phyloP scores from a whole-genome alignment of 345 rosid genomes.

The Salix arbutifolia region DNA sequence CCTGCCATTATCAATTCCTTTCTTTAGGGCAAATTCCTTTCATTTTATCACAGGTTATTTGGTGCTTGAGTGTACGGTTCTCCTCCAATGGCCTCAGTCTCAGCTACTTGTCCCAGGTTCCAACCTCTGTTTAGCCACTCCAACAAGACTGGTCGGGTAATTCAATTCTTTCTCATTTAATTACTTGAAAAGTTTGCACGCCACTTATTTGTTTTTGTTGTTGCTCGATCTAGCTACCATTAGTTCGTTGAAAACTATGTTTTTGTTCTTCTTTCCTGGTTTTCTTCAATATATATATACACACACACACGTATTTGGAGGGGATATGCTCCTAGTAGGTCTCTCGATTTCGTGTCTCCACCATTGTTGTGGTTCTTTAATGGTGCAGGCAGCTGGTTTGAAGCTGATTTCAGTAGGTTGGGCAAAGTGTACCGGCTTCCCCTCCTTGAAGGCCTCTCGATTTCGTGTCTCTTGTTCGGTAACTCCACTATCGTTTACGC shows the following conservation, averaged over 20 bases:
- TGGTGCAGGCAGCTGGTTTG: slow-evolving; percentile 20
- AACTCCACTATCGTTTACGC: not conserved
- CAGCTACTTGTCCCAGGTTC: slow-evolving; percentile 8
- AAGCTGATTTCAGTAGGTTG: slow-evolving; percentile 29
- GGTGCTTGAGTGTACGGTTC: not conserved
- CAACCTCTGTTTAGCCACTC: not conserved
- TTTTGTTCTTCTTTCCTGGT: not conserved
- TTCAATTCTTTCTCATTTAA: not conserved
- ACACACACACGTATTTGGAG: too few relatives aligned
- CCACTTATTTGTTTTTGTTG: not conserved
- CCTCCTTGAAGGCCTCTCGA: slow-evolving; percentile 17
- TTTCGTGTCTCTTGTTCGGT: slow-evolving; percentile 18
- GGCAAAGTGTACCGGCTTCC: slow-evolving; percentile 23
- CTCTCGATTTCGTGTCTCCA: too few relatives aligned
- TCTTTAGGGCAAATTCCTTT: not conserved
- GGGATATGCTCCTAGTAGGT: too few relatives aligned
- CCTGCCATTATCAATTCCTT: not conserved
- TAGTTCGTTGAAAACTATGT: not conserved
- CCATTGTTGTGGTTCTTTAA: not conserved
- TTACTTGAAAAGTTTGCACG: not conserved
- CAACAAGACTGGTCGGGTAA: slow-evolving; percentile 2
- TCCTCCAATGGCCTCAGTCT: slow-evolving; percentile 12
- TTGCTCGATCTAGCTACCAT: not conserved
- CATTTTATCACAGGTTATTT: not conserved
- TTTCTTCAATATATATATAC: not conserved